Base-by-base conservation (phyloP, 805 yeast genomes). In the Candida krabiensis region DNA sequence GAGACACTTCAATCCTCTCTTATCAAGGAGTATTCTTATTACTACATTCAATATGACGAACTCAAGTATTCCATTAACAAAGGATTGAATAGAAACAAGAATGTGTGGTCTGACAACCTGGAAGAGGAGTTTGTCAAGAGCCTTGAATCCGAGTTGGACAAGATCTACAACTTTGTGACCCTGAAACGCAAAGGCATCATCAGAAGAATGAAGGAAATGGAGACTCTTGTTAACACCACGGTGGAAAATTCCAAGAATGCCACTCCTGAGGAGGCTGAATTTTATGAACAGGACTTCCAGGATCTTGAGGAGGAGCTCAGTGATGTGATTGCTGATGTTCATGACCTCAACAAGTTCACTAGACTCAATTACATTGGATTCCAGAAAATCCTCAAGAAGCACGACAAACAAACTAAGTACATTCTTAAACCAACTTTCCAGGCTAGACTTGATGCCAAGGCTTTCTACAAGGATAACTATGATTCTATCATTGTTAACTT, bases 331-430 rank as follows among this genome's bases (percentile, higher is more conserved):
- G 96, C 97, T 16, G 97, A 90, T 66, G 96, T 93, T 30, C 97
- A 93, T 58, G 99, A 93, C 63, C 75, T 93, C 55, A 96, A 96
- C 49, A 91, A 91, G 61, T 93, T 87, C 63, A 79, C 96, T 14
- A 77, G 96, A 46, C 76, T 93, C 58, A 93, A 93, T 65, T 93
- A 93, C 69, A 90, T 96, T 15, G 99, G 99, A 2, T 93, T 93
- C 71, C 96, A 88, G 64, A 93, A 93, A 64, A 93, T 93, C 52
- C 78, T 93, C 58, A 93, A 93, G 68, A 93, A 93, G 66, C 99
- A 93, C 63, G 99, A 93, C 66, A 93, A 93, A 64, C 77, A 78
- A 47, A 90, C 98, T 13, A 71, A 73, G 25, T 82, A 80, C 72
- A 80, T 78, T 39, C 73, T 93, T 58, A 85, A 83, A 60, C 98